Conservation (phyloP, 768 basidiomycete species). For the Gloeostereum incarnatum region DNA sequence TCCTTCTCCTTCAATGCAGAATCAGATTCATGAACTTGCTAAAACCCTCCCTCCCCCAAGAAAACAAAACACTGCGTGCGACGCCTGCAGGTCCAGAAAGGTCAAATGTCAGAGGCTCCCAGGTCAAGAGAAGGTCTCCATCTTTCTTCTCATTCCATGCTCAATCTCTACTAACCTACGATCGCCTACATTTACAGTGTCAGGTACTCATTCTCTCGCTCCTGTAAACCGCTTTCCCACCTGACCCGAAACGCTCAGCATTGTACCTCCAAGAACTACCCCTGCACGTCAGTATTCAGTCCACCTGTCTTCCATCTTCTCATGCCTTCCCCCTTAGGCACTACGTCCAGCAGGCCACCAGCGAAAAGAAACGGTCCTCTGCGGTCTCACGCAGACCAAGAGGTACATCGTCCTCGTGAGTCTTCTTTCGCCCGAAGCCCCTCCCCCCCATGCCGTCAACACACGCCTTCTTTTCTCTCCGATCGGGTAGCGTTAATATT, state of each 20-base stretch:
- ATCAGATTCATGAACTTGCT: constrained; percentile 74
- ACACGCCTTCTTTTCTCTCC: constrained; percentile 3
- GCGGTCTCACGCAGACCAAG: constrained; percentile 55
- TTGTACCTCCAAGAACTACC: constrained; percentile 80
- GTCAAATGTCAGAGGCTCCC: constrained; percentile 83
- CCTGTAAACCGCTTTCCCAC: constrained; percentile 3
- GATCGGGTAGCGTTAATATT: neutral
- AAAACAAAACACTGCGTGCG: constrained; percentile 91
- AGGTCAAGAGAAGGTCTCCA: constrained; percentile 69
- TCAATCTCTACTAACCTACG: constrained; percentile 10
- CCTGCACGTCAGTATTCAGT: constrained; percentile 70
- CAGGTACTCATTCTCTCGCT: constrained; percentile 36
- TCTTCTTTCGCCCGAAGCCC: constrained; percentile 16
- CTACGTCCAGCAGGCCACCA: constrained; percentile 76
- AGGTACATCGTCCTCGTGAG: constrained; percentile 46
- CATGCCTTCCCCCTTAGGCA: constrained; percentile 35
- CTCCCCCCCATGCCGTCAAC: constrained; percentile 13
- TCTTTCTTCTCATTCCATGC: constrained; percentile 10
- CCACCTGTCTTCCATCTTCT: constrained; percentile 8
- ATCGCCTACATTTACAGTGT: constrained; percentile 33
- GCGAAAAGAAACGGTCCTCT: constrained; percentile 68
- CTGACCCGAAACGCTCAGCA: constrained; percentile 38
- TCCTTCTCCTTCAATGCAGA: constrained; percentile 62
- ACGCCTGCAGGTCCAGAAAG: constrained; percentile 86
- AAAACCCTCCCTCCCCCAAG: constrained; percentile 77